Base-by-base conservation (phyloP, 2,329 filamentous ascomycete genomes). In the Hypoxylon sp. region DNA sequence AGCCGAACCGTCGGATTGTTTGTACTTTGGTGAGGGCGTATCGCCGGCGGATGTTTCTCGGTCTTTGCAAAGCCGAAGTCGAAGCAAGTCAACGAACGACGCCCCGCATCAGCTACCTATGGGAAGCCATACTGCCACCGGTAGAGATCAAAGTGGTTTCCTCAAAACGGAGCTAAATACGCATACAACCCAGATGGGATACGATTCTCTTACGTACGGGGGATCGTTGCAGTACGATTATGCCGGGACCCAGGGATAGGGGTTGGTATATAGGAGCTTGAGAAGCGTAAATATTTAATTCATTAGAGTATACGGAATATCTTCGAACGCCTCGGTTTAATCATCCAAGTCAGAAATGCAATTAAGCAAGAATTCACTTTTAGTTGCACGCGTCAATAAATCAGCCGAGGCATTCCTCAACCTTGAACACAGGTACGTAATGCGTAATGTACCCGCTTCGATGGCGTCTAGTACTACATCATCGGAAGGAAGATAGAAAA, bases 181-280 rank as follows among this genome's bases (percentile, higher is more conserved):
- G 24, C 62, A 62, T 17, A 59, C 58, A 37, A 22, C 19, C 6
- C 58, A 62, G 50, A 62, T 65, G 62, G 62, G 58, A 22, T 65
- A 65, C 37, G 52, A 58, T 8, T 44, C 48, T 51, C 37, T 65
- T 11, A 65, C 62, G 7, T 59, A 59, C 24, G 62, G 62, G 20
- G 62, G 62, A 8, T 59, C 62, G 11, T 49, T 65, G 13, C 62
- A 65, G 30, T 65, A 55, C 46, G 62, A 65, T 30, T 65, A 59
- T 47, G 39, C 62, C 4, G 62, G 50, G 11, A 59, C 53, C 41
- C 62, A 65, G n/a, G 47, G 34, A 50, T 47, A 15, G 28, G 19
- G 43, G 46, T 17, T 30, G 30, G 26, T 7, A 34, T 22, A 22
- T 19, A 44, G 20, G 22, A 26, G 7, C 24, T 26, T 26, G 32